phyloP scores from a whole-genome alignment of 257 asterid genomes.

The Jacaranda copaia region DNA sequence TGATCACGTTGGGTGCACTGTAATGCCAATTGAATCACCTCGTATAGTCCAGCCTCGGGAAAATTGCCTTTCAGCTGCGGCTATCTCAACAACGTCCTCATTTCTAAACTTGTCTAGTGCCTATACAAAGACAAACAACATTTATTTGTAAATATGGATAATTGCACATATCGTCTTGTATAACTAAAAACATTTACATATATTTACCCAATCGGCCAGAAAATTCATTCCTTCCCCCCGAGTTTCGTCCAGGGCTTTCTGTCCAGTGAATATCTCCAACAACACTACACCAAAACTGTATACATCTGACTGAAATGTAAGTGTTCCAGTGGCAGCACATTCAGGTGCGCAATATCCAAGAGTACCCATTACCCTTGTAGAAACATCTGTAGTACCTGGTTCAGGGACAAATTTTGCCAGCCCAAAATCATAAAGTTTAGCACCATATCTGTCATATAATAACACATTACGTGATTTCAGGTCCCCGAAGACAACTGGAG shows the following conservation, averaged over 20 bases:
- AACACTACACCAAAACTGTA: constrained; percentile 37
- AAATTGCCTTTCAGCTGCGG: too few relatives aligned
- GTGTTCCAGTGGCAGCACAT: constrained; percentile 15
- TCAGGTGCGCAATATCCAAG: constrained; percentile 37
- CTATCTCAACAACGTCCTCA: too few relatives aligned
- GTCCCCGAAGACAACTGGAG: constrained; percentile 32
- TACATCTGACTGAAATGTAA: constrained; percentile 19
- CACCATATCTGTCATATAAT: constrained; percentile 8
- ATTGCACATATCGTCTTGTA: too few relatives aligned
- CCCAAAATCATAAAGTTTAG: constrained; percentile 36
- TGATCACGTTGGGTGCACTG: too few relatives aligned
- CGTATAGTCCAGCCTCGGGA: too few relatives aligned
- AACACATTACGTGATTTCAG: constrained; percentile 26
- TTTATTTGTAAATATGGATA: too few relatives aligned
- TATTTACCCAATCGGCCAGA: constrained; percentile 51
- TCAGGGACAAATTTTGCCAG: constrained; percentile 16
- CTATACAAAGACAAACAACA: too few relatives aligned
- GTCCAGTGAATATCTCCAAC: constrained; percentile 38
- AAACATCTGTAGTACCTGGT: constrained; percentile 7
- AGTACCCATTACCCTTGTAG: background rate
- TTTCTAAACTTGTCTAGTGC: too few relatives aligned
- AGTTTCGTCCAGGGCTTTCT: background rate
- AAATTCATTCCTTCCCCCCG: background rate
- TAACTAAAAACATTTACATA: too few relatives aligned
- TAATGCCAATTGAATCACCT: too few relatives aligned